These are phyloP conservation scores for Neospora caninum DNA, from an alignment of 169 alveolate genomes.

Conservation along the genomic window DNA sequence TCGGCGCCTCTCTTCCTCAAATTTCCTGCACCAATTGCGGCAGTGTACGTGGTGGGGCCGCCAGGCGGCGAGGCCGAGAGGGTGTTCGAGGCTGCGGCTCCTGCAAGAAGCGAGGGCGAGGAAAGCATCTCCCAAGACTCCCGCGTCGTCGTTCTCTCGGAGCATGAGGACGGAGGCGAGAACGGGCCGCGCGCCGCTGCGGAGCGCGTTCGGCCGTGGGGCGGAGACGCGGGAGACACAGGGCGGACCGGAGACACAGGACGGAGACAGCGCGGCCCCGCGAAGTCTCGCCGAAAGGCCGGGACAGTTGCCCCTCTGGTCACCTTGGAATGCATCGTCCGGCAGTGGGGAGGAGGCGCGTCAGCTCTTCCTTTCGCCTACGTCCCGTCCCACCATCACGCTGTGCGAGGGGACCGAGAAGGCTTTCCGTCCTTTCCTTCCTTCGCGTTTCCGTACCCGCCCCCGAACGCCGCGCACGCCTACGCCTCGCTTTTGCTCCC, in stretches of 20 bases:
- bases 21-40: constrained; percentile 65
- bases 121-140: background rate
- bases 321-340: constrained; percentile 24
- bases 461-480: background rate
- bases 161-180: background rate
- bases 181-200: background rate
- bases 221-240: background rate
- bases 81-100: background rate
- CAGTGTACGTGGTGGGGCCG: constrained; percentile 46
- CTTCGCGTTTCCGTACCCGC: background rate
- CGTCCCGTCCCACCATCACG: background rate
- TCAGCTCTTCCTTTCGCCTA: background rate
- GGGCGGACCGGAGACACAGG: background rate
- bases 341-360: constrained; percentile 20
- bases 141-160: background rate
- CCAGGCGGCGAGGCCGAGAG: background rate
- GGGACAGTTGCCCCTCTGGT: background rate
- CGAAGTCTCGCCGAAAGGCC: background rate
- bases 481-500: background rate
- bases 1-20: constrained; percentile 49
- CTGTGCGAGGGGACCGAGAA: background rate
- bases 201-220: background rate
- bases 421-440: background rate
- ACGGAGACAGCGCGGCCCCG: background rate
- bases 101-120: background rate